Conservation (phyloP, 192 early-diverging fungal species). For the Geranomyces michiganensis region DNA sequence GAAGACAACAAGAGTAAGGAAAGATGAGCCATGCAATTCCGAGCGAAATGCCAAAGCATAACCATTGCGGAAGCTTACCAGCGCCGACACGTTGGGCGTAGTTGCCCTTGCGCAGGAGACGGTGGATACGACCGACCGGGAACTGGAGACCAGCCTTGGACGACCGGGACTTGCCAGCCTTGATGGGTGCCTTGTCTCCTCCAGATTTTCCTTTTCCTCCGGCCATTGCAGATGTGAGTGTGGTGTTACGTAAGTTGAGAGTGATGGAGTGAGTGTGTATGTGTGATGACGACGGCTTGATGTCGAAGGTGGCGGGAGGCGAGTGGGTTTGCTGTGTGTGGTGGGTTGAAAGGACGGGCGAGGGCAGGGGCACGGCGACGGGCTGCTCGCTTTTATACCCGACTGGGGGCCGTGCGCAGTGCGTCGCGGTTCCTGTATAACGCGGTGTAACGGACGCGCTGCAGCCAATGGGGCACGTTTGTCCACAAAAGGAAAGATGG, state of each 20-base stretch:
- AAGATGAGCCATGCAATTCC: not conserved
- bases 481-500: too few relatives aligned
- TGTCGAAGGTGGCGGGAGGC: too few relatives aligned
- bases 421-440: not conserved
- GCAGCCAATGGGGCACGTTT: not conserved
- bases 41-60: not conserved
- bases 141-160: slow-evolving; percentile 93
- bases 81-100: slow-evolving; percentile 92
- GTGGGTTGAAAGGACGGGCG: not conserved
- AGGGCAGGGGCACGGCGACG: not conserved
- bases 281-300: not conserved
- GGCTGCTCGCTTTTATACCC: slow-evolving; percentile 25
- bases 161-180: slow-evolving; percentile 73
- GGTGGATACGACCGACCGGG: slow-evolving; percentile 89
- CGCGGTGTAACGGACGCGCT: not conserved
- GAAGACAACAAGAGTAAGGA: not conserved
- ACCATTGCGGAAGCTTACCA: slow-evolving; percentile 43
- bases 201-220: slow-evolving; percentile 54
- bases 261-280: slow-evolving; percentile 16
- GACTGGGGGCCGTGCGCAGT: slow-evolving; percentile 5
- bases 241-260: slow-evolving; percentile 21
- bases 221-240: slow-evolving; percentile 19
- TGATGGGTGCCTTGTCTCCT: slow-evolving; percentile 30
- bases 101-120: slow-evolving; percentile 91
- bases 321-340: too few relatives aligned